Conservation (phyloP, 2,329 filamentous ascomycete species). For the Zasmidium citrigriseum region DNA sequence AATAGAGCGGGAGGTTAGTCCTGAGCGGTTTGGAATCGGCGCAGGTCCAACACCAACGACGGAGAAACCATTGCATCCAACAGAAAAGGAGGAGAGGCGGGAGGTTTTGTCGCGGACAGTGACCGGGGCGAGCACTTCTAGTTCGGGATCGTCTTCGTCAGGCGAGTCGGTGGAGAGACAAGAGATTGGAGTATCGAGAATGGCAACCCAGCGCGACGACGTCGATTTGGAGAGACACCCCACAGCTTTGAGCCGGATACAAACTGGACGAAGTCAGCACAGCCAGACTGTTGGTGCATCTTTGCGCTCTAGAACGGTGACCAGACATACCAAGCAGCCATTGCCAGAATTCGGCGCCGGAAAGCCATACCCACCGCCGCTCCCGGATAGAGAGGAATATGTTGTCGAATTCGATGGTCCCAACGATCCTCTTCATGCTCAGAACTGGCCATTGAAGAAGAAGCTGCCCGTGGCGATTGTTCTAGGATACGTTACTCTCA, state of each 20-base stretch:
- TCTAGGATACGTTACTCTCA: slow-evolving; percentile 71
- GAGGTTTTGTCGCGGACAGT: slow-evolving; percentile 58
- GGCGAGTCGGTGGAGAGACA: slow-evolving; percentile 39
- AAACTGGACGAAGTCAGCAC: slow-evolving; percentile 71
- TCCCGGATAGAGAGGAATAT: slow-evolving; percentile 72
- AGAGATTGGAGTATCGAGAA: slow-evolving; percentile 57
- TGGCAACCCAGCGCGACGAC: slow-evolving; percentile 62
- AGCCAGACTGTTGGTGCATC: slow-evolving; percentile 65
- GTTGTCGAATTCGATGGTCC: slow-evolving; percentile 82
- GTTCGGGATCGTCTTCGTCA: slow-evolving; percentile 43
- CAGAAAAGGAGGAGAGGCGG: slow-evolving; percentile 33
- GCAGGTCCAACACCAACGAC: slow-evolving; percentile 39
- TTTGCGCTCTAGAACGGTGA: slow-evolving; percentile 42
- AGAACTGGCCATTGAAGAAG: slow-evolving; percentile 81
- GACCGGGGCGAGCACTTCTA: slow-evolving; percentile 53
- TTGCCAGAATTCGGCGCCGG: slow-evolving; percentile 70
- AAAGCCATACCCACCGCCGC: slow-evolving; percentile 69
- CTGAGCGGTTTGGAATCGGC: slow-evolving; percentile 34
- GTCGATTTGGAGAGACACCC: slow-evolving; percentile 64
- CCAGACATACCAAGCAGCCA: slow-evolving; percentile 44
- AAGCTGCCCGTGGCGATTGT: slow-evolving; percentile 69
- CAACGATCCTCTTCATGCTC: slow-evolving; percentile 74
- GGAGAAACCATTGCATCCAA: slow-evolving; percentile 34
- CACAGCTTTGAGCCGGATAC: slow-evolving; percentile 71
- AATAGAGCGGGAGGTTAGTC: slow-evolving; percentile 59